These are phyloP conservation scores for Phialocephala subalpina DNA, from an alignment of 2,329 filamentous ascomycete species.

Conservation along the genomic window DNA sequence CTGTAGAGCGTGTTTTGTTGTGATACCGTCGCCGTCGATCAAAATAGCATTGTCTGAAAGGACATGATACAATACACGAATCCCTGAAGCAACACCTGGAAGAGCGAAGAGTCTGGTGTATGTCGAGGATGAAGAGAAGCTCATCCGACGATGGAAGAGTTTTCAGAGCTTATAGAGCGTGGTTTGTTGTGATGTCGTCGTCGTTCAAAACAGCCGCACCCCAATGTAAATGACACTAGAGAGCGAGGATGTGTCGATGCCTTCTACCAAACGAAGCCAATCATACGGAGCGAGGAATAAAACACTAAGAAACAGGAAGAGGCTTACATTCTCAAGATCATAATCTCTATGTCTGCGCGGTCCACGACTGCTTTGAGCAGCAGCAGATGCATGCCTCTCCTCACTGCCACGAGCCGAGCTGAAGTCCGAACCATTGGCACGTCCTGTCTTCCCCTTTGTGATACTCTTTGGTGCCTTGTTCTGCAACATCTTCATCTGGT, in stretches of 20 bases:
- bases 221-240: background rate
- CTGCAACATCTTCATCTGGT: constrained; percentile 64
- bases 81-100: background rate
- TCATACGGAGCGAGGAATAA: constrained; percentile 29
- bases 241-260: constrained; percentile 1
- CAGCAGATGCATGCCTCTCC: constrained; percentile 71
- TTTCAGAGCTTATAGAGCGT: background rate
- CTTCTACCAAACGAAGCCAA: background rate
- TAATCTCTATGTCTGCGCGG: constrained; percentile 80
- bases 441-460: constrained; percentile 60
- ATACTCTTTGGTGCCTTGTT: constrained; percentile 48
- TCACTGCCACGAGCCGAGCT: constrained; percentile 78
- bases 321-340: constrained; percentile 83
- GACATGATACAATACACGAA: background rate
- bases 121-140: too few species aligned
- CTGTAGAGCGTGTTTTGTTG: background rate
- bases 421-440: constrained; percentile 61
- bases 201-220: background rate
- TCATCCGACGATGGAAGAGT: background rate
- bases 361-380: constrained; percentile 69
- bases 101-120: background rate
- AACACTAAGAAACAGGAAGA: constrained; percentile 23
- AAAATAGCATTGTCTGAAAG: background rate
- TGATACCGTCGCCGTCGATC: background rate
- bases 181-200: background rate